Base-by-base conservation (phyloP, 352 stramenopile genomes). In the Phytophthora pseudosyringae region DNA sequence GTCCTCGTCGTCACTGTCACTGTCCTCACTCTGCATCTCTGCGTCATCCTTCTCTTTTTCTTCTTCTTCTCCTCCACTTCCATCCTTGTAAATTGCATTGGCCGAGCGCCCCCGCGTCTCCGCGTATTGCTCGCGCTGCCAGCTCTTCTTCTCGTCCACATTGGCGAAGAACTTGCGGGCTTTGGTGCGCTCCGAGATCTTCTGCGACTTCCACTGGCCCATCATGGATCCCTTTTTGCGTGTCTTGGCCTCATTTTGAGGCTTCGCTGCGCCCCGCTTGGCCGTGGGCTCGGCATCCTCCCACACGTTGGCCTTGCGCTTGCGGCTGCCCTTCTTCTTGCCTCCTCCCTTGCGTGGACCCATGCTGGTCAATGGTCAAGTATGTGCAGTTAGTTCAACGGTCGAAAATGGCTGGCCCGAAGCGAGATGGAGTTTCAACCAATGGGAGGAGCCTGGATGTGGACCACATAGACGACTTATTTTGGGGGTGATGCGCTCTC, bases 131-230 rank as follows among this genome's bases (percentile, higher is more conserved):
- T 83, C 70, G 8, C 69, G 66, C 57, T 89, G 82, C 57, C 51
- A 57, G 5, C 54, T 55, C 59, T 92, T 91, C 69, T 80, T 88
- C 3, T 79, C 56, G 12, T 77, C 75, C 25, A 83, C 64, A 2
- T 71, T 77, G 25, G 57, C 67, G 32, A 72, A 41, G 55, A 91
- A 89, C 49, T 76, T 49, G 13, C 71, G 66, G 43, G 76, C 50
- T 75, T 90, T 85, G 11, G 40, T 51, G 21, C 68, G 70, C 33
- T 81, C 57, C 18, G 53, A n/a, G 40, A 82, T 64, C 69, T 90
- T 91, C 18, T 80, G 73, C 28, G 84, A 52, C 53, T 91, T 89
- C 86, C 86, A 94, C 65, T 94, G 86, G 2, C 68, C 62, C 50
- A 93, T 86, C 86, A 94, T 92, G 26, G 83, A 91, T 28, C 74